Base-by-base conservation (phyloP, 306 rosid species). In the Purshia tridentata region DNA sequence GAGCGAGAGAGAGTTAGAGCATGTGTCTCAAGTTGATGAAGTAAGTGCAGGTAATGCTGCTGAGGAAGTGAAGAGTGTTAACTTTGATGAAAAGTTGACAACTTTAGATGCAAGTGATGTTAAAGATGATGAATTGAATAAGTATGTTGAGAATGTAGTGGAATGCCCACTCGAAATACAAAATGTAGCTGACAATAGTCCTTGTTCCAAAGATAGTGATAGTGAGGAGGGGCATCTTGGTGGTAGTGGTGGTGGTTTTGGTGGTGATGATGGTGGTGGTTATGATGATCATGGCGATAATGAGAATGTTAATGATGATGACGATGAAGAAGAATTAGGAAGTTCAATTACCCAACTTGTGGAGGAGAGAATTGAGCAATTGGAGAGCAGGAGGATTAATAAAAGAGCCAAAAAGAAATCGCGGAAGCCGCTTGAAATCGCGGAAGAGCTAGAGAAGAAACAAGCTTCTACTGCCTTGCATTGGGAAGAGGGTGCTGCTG, bases 401-500 rank as follows among this genome's bases (percentile, higher is more conserved):
- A 54, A 72, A 85, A 84, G 74, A 63, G 85, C 73, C 4, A 89
- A 85, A 81, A 83, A 78, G 78, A 91, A 80, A 60, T 40, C 47
- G 2, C 78, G 67, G 78, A 91, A 85, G 82, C 91, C 97, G 1
- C 95, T 94, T 15, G 90, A 94, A 57, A 69, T 86, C 22, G 99
- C 99, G 0, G 99, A 91, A 79, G 95, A 91, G 75, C 76, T 86
- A 29, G 99, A 94, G 88, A 91, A 84, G 88, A 94, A 86, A 71
- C 89, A 88, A 55, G 99, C 99, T 85, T 94, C 93, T 9, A 91
- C 93, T 67, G 96, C 91, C 78, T 67, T 91, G 83, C 87, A 94
- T 69, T 89, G 84, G 93, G 97, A 91, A 79, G 99, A 85, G 81
- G 99, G 99, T 51, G 99, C 96, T 45, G 99, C 97, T 59, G 97